A percentile compares a stretch with the other conserved stretches of the same genome.
These are phyloP conservation scores for Pseudozyma thailandica DNA, from an alignment of 1,284 basidiomycete species.

Conservation along the genomic window DNA sequence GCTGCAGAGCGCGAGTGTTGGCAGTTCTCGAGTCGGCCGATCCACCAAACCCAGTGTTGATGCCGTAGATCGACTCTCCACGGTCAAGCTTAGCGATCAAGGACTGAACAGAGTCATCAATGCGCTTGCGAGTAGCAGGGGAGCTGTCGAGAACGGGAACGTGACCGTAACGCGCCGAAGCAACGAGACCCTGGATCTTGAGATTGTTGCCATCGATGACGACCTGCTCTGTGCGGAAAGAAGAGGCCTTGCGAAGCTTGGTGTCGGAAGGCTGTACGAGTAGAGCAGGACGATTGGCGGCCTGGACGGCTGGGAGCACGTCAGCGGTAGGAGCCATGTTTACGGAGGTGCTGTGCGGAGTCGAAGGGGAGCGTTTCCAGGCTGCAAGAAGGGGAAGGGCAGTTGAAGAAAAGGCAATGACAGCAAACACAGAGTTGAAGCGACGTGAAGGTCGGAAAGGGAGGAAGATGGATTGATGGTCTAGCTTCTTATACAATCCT, in stretches of 20 bases:
- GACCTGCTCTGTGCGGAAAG: slow-evolving; percentile 45
- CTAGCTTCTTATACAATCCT: not conserved
- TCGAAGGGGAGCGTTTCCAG: not conserved
- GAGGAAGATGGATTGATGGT: not conserved
- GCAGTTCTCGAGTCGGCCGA: slow-evolving; percentile 59
- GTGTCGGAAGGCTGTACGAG: slow-evolving; percentile 39
- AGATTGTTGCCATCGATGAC: slow-evolving; percentile 54
- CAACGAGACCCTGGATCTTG: slow-evolving; percentile 54
- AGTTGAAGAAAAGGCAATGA: not conserved
- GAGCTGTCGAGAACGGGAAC: slow-evolving; percentile 51
- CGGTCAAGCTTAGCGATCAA: slow-evolving; percentile 53
- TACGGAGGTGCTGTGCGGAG: not conserved
- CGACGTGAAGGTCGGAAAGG: not conserved
- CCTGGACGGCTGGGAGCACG: slow-evolving; percentile 26
- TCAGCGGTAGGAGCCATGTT: slow-evolving; percentile 42
- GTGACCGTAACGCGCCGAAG: slow-evolving; percentile 52
- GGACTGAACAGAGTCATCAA: slow-evolving; percentile 54
- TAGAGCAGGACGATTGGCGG: slow-evolving; percentile 14
- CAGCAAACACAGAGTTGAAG: not conserved
- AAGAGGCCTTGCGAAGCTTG: slow-evolving; percentile 46
- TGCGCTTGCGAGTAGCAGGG: slow-evolving; percentile 43
- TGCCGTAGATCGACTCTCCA: slow-evolving; percentile 59
- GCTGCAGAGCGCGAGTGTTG: slow-evolving; percentile 57
- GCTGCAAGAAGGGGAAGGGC: not conserved
- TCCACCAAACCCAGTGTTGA: slow-evolving; percentile 63